Base-by-base conservation (phyloP, 768 basidiomycete genomes). In the Phlebiopsis flavidoalba region DNA sequence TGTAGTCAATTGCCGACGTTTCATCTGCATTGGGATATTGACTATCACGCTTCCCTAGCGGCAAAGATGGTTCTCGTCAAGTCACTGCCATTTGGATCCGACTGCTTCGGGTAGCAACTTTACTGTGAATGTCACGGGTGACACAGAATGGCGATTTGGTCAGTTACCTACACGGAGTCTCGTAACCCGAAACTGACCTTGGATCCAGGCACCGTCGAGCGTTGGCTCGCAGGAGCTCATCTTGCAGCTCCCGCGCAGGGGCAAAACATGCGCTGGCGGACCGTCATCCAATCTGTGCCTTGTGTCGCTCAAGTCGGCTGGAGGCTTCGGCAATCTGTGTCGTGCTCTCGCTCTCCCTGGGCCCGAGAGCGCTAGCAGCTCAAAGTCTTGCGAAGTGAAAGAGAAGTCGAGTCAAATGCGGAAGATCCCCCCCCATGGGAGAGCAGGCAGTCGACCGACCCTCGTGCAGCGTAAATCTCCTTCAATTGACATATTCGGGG, bases 311-410 rank as follows among this genome's bases (percentile, higher is more conserved):
- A 75, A 70, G 50, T 79, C 81, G 17, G 69, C 77, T 21, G 77
- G 73, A 21, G 78, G 80, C 19, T 83, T 83, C 67, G 82, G 83
- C 53, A 83, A 81, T n/a, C 65, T 85, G 83, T 60, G 77, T 79
- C 14, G 80, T 77, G 35, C 78, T 83, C 24, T 63, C 64, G 8
- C 74, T 31, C 26, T 31, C 26, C 26, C 26, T n/a, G n/a, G 6
- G 26, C 26, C 26, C 26, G 26, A 79, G 54, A 65, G 17, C 14
- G 14, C 37, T 17, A 36, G 22, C n/a, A 22, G 15, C 33, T 57
- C 40, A 17, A 50, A 59, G 53, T 17, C 48, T 1, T 55, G 40
- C 36, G 58, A 26, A n/a, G 14, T 3, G 5, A 50, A 36, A 36
- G 51, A 56, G 53, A 21, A 24, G 14, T 35, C 46, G 6, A 33